Evolutionary conservation across 257 asterid genomes (phyloP), one percentile per base, ranked within the genome.

Genomic region (Petunia axillaris): DNA sequence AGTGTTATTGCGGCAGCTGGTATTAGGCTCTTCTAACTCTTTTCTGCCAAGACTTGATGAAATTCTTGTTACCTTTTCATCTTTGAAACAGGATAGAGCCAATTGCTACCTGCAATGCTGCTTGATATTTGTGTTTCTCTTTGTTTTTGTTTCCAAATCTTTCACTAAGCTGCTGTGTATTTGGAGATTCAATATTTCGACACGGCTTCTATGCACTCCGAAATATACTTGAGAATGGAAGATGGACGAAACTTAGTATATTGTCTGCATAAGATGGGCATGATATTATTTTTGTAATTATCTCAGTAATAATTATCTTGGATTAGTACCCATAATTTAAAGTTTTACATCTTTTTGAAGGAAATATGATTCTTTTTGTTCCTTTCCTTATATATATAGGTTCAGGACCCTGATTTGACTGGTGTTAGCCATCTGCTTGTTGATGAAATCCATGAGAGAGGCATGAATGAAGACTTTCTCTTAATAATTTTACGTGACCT

Each of bases 381-480:
- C 82, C 81, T 46, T 64, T 58, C 62, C 75, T 80, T 65, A 70
- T 16, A 38, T 43, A 7, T 83, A 79, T 93, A 95, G 99, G 92
- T 87, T 62, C 92, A 85, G 88, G 96, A 93, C 79, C 95, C 99
- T 63, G 76, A 83, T 84, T 86, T 95, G 80, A 89, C 85, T 37
- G 99, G 98, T 80, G 86, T 93, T 80, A 92, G 92, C 86, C 97
- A 95, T 91, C 87, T 95, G 85, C 85, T 95, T 83, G 93, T 95
- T 76, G 99, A 95, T 88, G 99, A 95, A 89, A 95, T 95, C 87
- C 99, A 95, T 82, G 98, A 95, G 87, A 88, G 99, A 87, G 99
- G 98, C 86, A 89, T 93, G 93, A 94, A 95, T 83, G 99, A 95
- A 86, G 99, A 95, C 86, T 95, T 95, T 83, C 85, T 95, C 82